Evolutionary conservation across 768 basidiomycete species (phyloP).

Genomic region (Boletales sp.): DNA sequence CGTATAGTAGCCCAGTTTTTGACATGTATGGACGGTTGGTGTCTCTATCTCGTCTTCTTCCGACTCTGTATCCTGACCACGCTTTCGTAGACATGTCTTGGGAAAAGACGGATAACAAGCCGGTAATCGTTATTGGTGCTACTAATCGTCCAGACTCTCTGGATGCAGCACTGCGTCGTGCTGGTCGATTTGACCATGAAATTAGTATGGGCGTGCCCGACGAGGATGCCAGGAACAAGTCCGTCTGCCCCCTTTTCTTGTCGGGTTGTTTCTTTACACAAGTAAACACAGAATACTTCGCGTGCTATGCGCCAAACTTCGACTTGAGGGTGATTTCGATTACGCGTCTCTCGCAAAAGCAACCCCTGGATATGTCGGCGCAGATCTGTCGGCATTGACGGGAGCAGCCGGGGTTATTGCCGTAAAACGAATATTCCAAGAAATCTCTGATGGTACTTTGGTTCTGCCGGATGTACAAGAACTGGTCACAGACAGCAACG

Average conservation of each 20-base stretch:
- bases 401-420: constrained; percentile 95
- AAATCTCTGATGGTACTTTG: constrained; percentile 63
- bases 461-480: constrained; percentile 44
- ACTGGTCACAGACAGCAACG: constrained; percentile 14
- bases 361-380: constrained; percentile 97
- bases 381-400: constrained; percentile 86
- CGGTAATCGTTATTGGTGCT: constrained; percentile 92
- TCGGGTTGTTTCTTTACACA: not conserved
- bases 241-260: constrained; percentile 22
- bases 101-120: constrained; percentile 91
- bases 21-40: constrained; percentile 96
- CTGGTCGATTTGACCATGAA: constrained; percentile 95
- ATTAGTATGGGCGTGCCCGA: constrained; percentile 98
- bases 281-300: constrained; percentile 65
- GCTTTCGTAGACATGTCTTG: constrained; percentile 82
- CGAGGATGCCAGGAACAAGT: constrained; percentile 88
- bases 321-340: constrained; percentile 85
- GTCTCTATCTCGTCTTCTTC: not conserved
- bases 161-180: constrained; percentile 88
- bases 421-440: constrained; percentile 91
- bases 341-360: constrained; percentile 82
- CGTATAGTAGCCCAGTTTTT: constrained; percentile 96
- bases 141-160: constrained; percentile 95
- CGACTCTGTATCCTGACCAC: no score
- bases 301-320: constrained; percentile 79